These are phyloP conservation scores for Lipomyces starkeyi DNA, from an alignment of 805 yeast species.

Conservation along the genomic window DNA sequence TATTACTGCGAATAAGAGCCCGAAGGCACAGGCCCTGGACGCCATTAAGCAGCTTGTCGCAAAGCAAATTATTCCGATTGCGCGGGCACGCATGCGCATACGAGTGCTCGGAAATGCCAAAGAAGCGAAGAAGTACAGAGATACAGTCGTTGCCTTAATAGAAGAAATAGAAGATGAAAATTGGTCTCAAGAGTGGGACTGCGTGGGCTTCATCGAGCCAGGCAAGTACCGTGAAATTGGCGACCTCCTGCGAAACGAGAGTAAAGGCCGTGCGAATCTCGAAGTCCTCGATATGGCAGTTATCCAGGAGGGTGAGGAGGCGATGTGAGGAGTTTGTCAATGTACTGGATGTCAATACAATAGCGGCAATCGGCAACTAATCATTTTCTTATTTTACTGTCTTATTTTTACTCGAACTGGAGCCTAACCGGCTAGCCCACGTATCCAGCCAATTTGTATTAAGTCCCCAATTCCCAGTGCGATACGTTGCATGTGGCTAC, in stretches of 20 bases:
- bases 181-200: slow-evolving; percentile 53
- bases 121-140: slow-evolving; percentile 55
- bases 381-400: too few relatives aligned
- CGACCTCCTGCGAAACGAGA: slow-evolving; percentile 59
- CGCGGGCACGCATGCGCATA: slow-evolving; percentile 91
- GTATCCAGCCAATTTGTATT: too few relatives aligned
- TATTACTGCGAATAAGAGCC: slow-evolving; percentile 70
- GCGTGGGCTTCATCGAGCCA: slow-evolving; percentile 81
- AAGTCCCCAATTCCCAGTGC: too few relatives aligned
- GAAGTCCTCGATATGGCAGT: slow-evolving; percentile 92
- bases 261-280: slow-evolving; percentile 65
- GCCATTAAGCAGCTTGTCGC: slow-evolving; percentile 80
- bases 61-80: slow-evolving; percentile 87
- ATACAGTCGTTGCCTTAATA: slow-evolving; percentile 52
- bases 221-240: slow-evolving; percentile 76
- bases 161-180: slow-evolving; percentile 54
- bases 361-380: too few relatives aligned
- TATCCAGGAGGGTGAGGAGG: slow-evolving; percentile 60
- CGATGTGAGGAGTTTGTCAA: slow-evolving; percentile 10
- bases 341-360: background rate
- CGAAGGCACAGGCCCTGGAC: slow-evolving; percentile 89
- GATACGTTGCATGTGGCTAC: too few relatives aligned
- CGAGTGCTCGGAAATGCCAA: slow-evolving; percentile 61
- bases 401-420: too few relatives aligned
- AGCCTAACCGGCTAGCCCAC: too few relatives aligned